Percentiles rank a stretch among this genome's conserved stretches.
These are phyloP conservation scores for Talaromyces islandicus DNA, from an alignment of 2,329 filamentous ascomycete genomes.

Conservation along the genomic window DNA sequence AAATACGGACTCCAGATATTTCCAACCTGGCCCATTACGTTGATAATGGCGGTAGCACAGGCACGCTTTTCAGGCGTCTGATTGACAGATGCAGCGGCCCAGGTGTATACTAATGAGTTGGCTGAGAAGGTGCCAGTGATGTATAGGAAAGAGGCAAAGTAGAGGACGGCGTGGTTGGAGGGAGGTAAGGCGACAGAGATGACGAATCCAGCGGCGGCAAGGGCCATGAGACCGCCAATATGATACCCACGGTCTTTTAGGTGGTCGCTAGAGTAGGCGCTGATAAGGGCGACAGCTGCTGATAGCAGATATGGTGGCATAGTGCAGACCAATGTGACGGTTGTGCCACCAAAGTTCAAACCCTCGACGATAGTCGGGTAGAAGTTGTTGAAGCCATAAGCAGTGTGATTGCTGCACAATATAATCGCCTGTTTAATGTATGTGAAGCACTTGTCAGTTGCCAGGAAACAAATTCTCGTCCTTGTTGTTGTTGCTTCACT, in stretches of 20 bases:
- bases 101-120: constrained; percentile 31
- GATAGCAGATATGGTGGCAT: constrained; percentile 12
- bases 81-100: constrained; percentile 28
- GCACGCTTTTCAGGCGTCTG: constrained; percentile 37
- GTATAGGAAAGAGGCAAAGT: constrained; percentile 27
- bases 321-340: no score
- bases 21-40: constrained; percentile 32
- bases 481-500: not conserved
- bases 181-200: not conserved
- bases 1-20: constrained; percentile 39
- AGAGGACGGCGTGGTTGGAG: constrained; percentile 5
- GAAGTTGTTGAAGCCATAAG: constrained; percentile 32
- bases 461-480: no score
- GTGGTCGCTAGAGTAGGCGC: constrained; percentile 13
- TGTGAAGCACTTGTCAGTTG: no score
- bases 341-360: constrained; percentile 12
- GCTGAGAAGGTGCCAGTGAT: constrained; percentile 27
- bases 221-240: constrained; percentile 11
- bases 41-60: constrained; percentile 29
- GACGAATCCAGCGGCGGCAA: constrained; percentile 12
- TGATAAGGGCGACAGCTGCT: constrained; percentile 8
- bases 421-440: not conserved
- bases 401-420: constrained; percentile 11
- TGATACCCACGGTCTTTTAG: constrained; percentile 13
- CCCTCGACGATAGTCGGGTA: constrained; percentile 21